Base-by-base conservation (phyloP, 2,329 filamentous ascomycete species). In the Aspergillaceae sp. region DNA sequence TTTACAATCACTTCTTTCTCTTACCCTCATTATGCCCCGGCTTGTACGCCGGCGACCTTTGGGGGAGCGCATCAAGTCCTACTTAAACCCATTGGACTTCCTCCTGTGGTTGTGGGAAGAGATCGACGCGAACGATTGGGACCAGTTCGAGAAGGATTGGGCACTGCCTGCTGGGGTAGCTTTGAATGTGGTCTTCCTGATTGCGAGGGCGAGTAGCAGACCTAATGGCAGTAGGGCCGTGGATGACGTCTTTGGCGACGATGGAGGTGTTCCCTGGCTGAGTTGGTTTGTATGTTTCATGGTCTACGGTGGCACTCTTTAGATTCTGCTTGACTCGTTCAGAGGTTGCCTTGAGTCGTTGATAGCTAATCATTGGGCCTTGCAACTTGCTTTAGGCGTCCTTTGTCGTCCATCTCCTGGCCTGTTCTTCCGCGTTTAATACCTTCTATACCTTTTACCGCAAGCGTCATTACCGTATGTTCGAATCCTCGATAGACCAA, bases 91-190 rank as follows among this genome's bases (percentile, higher is more conserved):
- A 3, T 84, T 86, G 71, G 92, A 98, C 69, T 86, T 91, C 60
- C 71, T 92, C 45, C 80, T 98, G 11, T 95, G 88, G 86, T 68
- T 94, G 2, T 94, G 87, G 0, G 91, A 97, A 64, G 87, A 95
- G 69, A 78, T 98, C 49, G 90, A 96, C 63, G 88, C 88, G 29
- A 83, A 85, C 61, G 87, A 95, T 57, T 94, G 89, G 82, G 87
- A 96, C 56, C 87, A 91, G 19, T 72, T 79, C 50, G 73, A 82
- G 51, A 84, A 86, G 55, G 71, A 82, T 33, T 84, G 87, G 65
- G 86, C 87, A 28, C 79, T 82, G 4, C 82, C 87, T 43, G 72
- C 94, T 11, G 91, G 89, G 4, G 56, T 95, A 29, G 77, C 64
- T 0, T 73, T 90, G 57, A 97, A 97, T 66, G 69, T 94, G 36